These are phyloP conservation scores for Persicaria maculosa DNA, from an alignment of 148 eudicot species.

Conservation along the genomic window DNA sequence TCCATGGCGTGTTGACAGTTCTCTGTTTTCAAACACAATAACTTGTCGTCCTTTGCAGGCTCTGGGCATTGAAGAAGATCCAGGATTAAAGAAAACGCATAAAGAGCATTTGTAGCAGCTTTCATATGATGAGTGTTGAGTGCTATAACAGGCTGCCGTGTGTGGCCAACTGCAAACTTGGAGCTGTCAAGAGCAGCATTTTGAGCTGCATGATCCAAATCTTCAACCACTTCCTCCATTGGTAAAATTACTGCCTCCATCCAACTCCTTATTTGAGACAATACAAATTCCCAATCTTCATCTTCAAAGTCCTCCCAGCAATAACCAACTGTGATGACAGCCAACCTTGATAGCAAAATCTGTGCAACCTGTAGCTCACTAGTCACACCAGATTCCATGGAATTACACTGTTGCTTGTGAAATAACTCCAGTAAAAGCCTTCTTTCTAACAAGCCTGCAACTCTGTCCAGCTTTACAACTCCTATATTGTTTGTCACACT, in stretches of 20 bases:
- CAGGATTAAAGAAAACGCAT: slow-evolving; percentile 51
- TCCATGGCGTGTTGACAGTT: slow-evolving; percentile 47
- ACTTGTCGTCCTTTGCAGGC: slow-evolving; percentile 29
- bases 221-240: slow-evolving; percentile 87
- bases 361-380: slow-evolving; percentile 54
- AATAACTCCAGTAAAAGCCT: slow-evolving; percentile 53
- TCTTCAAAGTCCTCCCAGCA: slow-evolving; percentile 81
- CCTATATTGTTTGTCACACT: slow-evolving; percentile 25
- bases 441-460: slow-evolving; percentile 39
- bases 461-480: slow-evolving; percentile 36
- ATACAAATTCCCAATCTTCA: slow-evolving; percentile 80
- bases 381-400: slow-evolving; percentile 25
- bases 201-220: slow-evolving; percentile 44
- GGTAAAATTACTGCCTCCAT: slow-evolving; percentile 68
- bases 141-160: slow-evolving; percentile 26
- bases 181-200: slow-evolving; percentile 24
- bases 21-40: slow-evolving; percentile 35
- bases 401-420: slow-evolving; percentile 59
- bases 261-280: slow-evolving; percentile 64
- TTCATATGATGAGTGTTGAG: slow-evolving; percentile 34
- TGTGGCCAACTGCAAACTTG: slow-evolving; percentile 29
- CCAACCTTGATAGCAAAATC: slow-evolving; percentile 52
- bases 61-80: slow-evolving; percentile 27
- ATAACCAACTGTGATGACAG: slow-evolving; percentile 56
- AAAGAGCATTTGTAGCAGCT: slow-evolving; percentile 64